Conservation (phyloP, 2,329 filamentous ascomycete species). For the Exophiala dermatitidis region DNA sequence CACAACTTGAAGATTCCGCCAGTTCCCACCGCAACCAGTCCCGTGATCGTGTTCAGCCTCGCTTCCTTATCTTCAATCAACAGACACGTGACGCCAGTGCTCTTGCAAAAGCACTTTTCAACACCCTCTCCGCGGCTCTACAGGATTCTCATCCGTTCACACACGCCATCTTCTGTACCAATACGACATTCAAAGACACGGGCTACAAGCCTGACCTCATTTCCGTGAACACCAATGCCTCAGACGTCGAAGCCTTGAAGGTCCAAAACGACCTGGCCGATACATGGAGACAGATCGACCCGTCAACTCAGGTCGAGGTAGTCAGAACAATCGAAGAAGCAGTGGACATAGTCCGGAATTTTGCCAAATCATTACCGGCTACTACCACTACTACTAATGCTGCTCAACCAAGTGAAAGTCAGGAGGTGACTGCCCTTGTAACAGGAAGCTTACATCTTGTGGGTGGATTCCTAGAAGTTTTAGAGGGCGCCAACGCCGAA, state of each 20-base stretch:
- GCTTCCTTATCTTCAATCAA: conserved; percentile 83
- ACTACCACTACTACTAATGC: not conserved
- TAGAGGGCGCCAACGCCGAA: conserved; percentile 43
- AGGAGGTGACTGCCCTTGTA: conserved; percentile 57
- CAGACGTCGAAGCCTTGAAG: conserved; percentile 51
- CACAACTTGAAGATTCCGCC: conserved; percentile 35
- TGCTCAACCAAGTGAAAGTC: conserved; percentile 20
- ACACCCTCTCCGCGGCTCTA: conserved; percentile 44
- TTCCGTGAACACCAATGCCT: conserved; percentile 53
- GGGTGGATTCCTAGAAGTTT: conserved; percentile 65
- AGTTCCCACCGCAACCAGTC: conserved; percentile 30
- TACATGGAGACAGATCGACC: conserved; percentile 53
- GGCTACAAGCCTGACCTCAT: conserved; percentile 59
- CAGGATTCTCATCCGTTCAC: conserved; percentile 50
- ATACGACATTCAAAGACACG: conserved; percentile 56
- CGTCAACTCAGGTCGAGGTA: conserved; percentile 49
- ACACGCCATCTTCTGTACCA: conserved; percentile 73
- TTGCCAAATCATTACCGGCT: conserved; percentile 32
- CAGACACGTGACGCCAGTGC: conserved; percentile 69
- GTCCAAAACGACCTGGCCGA: conserved; percentile 63
- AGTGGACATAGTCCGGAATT: conserved; percentile 49
- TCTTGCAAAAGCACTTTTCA: conserved; percentile 58
- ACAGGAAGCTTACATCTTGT: conserved; percentile 83
- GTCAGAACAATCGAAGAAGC: conserved; percentile 63
- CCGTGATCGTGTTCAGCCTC: conserved; percentile 23